Evolutionary conservation across 345 rosid species (phyloP).

Genomic region (Citrus sp.): DNA sequence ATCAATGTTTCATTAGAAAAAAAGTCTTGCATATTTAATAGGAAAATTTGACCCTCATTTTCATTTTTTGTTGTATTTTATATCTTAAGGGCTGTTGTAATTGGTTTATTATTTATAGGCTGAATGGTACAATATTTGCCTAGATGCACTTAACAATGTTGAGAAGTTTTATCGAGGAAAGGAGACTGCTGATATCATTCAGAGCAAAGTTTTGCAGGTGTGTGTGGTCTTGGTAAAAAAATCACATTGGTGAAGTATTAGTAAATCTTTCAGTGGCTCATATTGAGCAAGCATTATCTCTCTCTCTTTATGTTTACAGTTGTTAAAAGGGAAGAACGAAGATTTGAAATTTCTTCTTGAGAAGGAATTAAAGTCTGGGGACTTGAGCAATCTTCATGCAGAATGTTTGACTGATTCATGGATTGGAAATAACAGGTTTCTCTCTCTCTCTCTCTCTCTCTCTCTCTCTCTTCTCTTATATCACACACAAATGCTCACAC

Average conservation of each 20-base stretch:
- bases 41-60: background rate
- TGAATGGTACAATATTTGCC: slow-evolving; percentile 80
- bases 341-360: slow-evolving; percentile 62
- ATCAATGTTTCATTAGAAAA: background rate
- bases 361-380: slow-evolving; percentile 68
- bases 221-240: slow-evolving; percentile 21
- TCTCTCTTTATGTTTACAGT: slow-evolving; percentile 36
- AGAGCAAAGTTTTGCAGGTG: slow-evolving; percentile 79
- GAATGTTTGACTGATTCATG: slow-evolving; percentile 95
- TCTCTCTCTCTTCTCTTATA: slow-evolving; percentile 28
- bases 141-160: slow-evolving; percentile 63
- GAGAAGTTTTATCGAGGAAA: slow-evolving; percentile 69
- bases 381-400: slow-evolving; percentile 58
- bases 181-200: slow-evolving; percentile 63
- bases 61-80: background rate
- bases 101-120: slow-evolving; percentile 43
- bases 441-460: slow-evolving; percentile 38
- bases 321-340: slow-evolving; percentile 70
- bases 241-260: background rate
- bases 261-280: background rate
- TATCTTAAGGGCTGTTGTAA: background rate
- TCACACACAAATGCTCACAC: background rate
- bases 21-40: background rate
- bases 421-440: slow-evolving; percentile 94
- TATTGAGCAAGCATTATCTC: slow-evolving; percentile 4